A percentile compares a stretch with the other conserved stretches of the same genome.
phyloP scores from a whole-genome alignment of 306 rosid genomes.

The Acacia confusa region DNA sequence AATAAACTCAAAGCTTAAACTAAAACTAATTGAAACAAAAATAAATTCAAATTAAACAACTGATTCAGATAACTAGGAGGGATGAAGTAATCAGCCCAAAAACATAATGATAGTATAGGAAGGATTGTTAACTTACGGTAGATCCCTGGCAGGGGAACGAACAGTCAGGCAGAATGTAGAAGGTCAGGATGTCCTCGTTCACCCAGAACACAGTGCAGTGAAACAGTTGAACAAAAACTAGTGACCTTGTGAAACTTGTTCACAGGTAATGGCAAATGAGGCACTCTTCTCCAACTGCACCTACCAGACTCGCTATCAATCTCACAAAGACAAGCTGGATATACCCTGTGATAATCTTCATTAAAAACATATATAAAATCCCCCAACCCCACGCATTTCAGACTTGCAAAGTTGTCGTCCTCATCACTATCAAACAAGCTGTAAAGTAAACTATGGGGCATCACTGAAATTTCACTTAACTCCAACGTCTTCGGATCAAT shows the following conservation, averaged over 20 bases:
- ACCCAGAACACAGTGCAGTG: conserved; percentile 49
- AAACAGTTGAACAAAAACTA: conserved; percentile 72
- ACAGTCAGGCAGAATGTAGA: conserved; percentile 25
- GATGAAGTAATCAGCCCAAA: background rate
- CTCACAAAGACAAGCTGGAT: conserved; percentile 84
- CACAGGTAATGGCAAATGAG: conserved; percentile 65
- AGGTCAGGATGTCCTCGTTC: conserved; percentile 33
- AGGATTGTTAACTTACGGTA: background rate
- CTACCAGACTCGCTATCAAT: conserved; percentile 43
- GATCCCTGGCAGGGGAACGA: conserved; percentile 38
- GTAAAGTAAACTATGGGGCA: conserved; percentile 68
- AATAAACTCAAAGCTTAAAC: background rate
- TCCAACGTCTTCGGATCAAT: conserved; percentile 71
- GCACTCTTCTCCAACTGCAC: conserved; percentile 72
- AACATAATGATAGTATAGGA: background rate
- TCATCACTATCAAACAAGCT: conserved; percentile 74
- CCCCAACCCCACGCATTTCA: conserved; percentile 81
- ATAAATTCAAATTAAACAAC: background rate
- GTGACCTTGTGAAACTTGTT: conserved; percentile 74
- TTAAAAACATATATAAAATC: conserved; percentile 77
- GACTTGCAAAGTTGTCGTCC: conserved; percentile 75
- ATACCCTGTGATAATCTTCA: conserved; percentile 67
- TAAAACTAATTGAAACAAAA: conserved; percentile 12
- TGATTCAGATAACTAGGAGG: background rate
- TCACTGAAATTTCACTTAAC: conserved; percentile 54